Evolutionary conservation across 495 filamentous ascomycete genomes (phyloP).

Genomic region (Chaetomium fimeti): DNA sequence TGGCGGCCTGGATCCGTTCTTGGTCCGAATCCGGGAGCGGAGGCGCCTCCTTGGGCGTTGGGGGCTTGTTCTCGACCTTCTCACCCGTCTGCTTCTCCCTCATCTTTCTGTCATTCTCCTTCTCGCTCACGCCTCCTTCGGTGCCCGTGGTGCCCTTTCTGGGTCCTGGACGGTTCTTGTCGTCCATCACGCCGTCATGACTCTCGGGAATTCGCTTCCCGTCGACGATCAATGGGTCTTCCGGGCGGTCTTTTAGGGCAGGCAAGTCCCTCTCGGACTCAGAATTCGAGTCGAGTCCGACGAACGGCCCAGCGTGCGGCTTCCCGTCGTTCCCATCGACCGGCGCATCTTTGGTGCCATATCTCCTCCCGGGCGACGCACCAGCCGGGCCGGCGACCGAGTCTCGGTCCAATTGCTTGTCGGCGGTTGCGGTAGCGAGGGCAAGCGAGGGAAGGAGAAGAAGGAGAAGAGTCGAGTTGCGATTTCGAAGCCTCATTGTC

Average conservation of each 20-base stretch:
- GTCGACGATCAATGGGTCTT: conserved; percentile 51
- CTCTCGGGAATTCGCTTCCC: conserved; percentile 70
- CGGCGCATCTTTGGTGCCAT: conserved; percentile 81
- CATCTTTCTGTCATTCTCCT: conserved; percentile 66
- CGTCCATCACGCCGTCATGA: conserved; percentile 91
- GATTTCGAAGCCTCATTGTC: conserved; percentile 46
- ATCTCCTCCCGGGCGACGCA: conserved; percentile 36
- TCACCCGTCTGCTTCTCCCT: conserved; percentile 58
- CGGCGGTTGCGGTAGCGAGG: conserved; percentile 35
- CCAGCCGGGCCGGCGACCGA: conserved; percentile 24
- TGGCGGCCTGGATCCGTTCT: conserved; percentile 51
- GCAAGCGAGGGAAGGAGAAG: conserved; percentile 48
- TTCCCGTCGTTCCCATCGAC: conserved; percentile 95
- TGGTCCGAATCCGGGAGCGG: conserved; percentile 78
- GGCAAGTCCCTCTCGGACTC: conserved; percentile 46
- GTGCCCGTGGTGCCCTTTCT: conserved; percentile 85
- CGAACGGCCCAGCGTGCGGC: conserved; percentile 87
- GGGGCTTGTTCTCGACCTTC: conserved; percentile 69
- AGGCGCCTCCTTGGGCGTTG: conserved; percentile 78
- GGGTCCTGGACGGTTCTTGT: conserved; percentile 66
- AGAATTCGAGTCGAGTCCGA: conserved; percentile 57
- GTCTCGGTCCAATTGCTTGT: conserved; percentile 25
- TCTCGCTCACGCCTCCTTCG: conserved; percentile 81
- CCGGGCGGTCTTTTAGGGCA: conserved; percentile 48
- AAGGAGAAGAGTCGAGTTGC: conserved; percentile 44